Evolutionary conservation across 306 rosid genomes (phyloP).

Genomic region (Acacia melanoxylon): DNA sequence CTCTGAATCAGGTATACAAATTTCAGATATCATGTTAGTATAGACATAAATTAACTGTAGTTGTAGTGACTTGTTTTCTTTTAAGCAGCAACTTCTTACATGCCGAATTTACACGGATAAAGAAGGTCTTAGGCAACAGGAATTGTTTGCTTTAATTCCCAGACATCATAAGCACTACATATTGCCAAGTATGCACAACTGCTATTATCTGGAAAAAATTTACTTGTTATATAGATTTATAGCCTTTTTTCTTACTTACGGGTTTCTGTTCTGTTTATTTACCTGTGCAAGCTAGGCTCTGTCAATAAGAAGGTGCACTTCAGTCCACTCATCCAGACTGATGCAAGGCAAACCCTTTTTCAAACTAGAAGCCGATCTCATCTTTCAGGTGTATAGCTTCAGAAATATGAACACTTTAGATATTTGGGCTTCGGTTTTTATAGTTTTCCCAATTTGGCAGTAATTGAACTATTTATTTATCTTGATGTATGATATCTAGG

Average conservation of each 20-base stretch:
- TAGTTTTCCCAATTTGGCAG: constrained; percentile 7
- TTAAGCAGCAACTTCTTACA: constrained; percentile 67
- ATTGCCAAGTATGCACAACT: constrained; percentile 74
- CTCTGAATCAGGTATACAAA: constrained; percentile 65
- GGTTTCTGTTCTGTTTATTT: constrained; percentile 33
- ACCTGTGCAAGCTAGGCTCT: constrained; percentile 74
- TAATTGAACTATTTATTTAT: constrained; percentile 23
- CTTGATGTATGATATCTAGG: constrained; percentile 37
- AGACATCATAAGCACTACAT: constrained; percentile 92
- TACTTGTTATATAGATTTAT: constrained; percentile 12
- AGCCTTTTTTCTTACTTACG: constrained; percentile 29
- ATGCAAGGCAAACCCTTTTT: constrained; percentile 51
- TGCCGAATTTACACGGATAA: constrained; percentile 69
- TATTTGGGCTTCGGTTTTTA: constrained; percentile 2
- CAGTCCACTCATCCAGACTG: constrained; percentile 54
- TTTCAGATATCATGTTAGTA: constrained; percentile 18
- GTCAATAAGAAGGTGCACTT: constrained; percentile 84
- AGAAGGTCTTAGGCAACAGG: constrained; percentile 93
- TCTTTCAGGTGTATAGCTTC: constrained; percentile 60
- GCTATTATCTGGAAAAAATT: constrained; percentile 18
- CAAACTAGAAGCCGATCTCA: constrained; percentile 62
- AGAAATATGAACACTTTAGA: constrained; percentile 6
- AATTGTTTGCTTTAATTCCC: constrained; percentile 73
- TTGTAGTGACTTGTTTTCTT: constrained; percentile 36
- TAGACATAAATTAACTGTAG: constrained; percentile 17